Conservation (phyloP, 2,329 filamentous ascomycete species). For the Thielaviopsis musarum region DNA sequence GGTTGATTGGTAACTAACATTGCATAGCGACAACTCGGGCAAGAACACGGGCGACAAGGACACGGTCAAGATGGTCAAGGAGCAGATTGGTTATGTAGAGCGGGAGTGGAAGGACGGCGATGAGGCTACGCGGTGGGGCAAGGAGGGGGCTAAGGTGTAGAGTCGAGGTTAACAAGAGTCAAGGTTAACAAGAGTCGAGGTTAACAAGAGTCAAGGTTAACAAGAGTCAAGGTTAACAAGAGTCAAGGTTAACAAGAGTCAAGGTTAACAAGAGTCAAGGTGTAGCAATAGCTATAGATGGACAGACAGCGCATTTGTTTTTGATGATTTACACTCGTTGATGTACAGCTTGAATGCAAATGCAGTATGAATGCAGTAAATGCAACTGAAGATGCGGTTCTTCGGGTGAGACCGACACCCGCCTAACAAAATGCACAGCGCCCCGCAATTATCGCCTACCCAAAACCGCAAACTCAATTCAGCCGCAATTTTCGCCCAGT, state of each 20-base stretch:
- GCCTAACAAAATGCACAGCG: not conserved
- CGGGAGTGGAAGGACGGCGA: conserved; percentile 70
- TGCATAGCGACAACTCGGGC: conserved; percentile 53
- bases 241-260: not conserved
- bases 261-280: too few relatives aligned
- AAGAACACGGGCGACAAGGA: conserved; percentile 86
- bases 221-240: too few relatives aligned
- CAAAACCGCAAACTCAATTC: too few relatives aligned
- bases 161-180: too few relatives aligned
- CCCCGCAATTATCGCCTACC: not conserved
- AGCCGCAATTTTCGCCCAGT: not conserved
- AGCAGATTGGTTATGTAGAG: conserved; percentile 70
- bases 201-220: too few relatives aligned
- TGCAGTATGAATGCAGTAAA: too few relatives aligned
- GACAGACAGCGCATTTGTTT: not conserved
- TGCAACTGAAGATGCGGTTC: too few relatives aligned
- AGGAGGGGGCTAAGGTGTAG: conserved; percentile 19
- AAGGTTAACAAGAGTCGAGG: too few relatives aligned
- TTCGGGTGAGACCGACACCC: too few relatives aligned
- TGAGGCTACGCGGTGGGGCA: conserved; percentile 69
- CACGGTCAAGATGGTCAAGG: conserved; percentile 70
- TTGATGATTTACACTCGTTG: conserved; percentile 6
- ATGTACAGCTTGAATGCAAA: too few relatives aligned
- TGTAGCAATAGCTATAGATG: too few relatives aligned
- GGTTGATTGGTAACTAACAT: not conserved